phyloP scores from a whole-genome alignment of 306 rosid species.

The Malus sylvestris region DNA sequence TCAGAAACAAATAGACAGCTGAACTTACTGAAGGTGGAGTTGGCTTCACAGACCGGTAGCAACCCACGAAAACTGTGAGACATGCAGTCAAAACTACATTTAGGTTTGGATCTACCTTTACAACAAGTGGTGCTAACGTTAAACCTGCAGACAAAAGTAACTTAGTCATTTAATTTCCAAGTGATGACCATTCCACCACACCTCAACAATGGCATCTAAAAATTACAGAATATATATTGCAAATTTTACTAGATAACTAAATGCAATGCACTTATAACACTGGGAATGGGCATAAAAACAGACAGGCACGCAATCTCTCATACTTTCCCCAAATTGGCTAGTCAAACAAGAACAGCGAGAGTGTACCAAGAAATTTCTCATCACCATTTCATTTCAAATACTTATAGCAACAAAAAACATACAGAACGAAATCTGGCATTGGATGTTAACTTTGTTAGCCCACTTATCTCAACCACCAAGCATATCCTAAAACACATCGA shows the following conservation, averaged over 20 bases:
- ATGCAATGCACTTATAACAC: not conserved
- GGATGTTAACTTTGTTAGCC: not conserved
- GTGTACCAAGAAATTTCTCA: not conserved
- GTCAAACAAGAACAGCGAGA: not conserved
- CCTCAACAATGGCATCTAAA: not conserved
- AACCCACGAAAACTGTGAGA: constrained; percentile 86
- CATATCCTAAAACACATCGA: not conserved
- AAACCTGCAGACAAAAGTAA: constrained; percentile 54
- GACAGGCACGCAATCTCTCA: not conserved
- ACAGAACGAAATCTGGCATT: not conserved
- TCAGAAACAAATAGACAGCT: not conserved
- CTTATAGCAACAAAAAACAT: not conserved
- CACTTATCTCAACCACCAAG: not conserved
- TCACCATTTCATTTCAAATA: not conserved
- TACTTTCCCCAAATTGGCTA: not conserved
- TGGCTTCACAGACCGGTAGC: constrained; percentile 93
- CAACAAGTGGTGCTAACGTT: constrained; percentile 83
- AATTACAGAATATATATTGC: not conserved
- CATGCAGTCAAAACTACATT: constrained; percentile 87
- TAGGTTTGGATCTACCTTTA: constrained; percentile 82
- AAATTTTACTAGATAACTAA: not conserved
- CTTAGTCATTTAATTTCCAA: not conserved
- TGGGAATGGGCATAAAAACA: not conserved
- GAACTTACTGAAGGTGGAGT: constrained; percentile 86
- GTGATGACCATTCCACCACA: not conserved